Percentiles rank a stretch among this genome's conserved stretches.
Conservation (phyloP, 163 green algal genomes). For the Chloromonas sp. region DNA sequence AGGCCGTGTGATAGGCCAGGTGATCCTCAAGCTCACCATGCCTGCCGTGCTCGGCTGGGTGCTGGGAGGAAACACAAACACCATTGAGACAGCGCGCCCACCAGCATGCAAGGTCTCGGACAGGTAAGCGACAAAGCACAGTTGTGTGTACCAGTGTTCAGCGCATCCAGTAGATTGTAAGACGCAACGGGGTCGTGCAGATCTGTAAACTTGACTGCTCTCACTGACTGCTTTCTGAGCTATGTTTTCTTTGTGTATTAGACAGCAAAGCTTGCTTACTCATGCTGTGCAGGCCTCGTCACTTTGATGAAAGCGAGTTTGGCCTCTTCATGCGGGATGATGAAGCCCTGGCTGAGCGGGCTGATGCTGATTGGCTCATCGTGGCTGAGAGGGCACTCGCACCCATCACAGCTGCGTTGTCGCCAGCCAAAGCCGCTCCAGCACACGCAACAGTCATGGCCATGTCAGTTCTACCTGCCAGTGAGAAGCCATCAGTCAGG, state of each 20-base stretch:
- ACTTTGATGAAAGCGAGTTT: slow-evolving; percentile 39
- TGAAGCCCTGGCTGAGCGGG: slow-evolving; percentile 52
- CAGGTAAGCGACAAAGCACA: neutral
- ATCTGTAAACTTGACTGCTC: no score
- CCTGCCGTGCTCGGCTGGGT: slow-evolving; percentile 86
- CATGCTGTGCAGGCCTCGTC: slow-evolving; percentile 13
- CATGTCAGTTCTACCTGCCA: no score
- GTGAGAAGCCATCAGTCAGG: no score
- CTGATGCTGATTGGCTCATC: slow-evolving; percentile 70
- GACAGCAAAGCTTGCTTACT: no score
- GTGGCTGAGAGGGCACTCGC: slow-evolving; percentile 35
- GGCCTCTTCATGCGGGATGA: slow-evolving; percentile 64
- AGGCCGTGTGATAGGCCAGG: slow-evolving; percentile 76
- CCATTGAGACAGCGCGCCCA: slow-evolving; percentile 36
- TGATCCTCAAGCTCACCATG: slow-evolving; percentile 89
- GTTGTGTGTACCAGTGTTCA: neutral
- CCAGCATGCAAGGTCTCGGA: slow-evolving; percentile 61
- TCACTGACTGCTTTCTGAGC: neutral
- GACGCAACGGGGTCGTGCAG: neutral
- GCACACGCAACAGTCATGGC: no score
- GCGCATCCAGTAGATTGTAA: neutral
- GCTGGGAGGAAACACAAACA: slow-evolving; percentile 69
- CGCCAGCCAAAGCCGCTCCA: no score
- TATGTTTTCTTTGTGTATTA: slow-evolving; percentile 13
- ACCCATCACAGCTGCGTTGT: no score